These are phyloP conservation scores for Rhynchosporium graminicola DNA, from an alignment of 2,329 filamentous ascomycete genomes.

Conservation along the genomic window DNA sequence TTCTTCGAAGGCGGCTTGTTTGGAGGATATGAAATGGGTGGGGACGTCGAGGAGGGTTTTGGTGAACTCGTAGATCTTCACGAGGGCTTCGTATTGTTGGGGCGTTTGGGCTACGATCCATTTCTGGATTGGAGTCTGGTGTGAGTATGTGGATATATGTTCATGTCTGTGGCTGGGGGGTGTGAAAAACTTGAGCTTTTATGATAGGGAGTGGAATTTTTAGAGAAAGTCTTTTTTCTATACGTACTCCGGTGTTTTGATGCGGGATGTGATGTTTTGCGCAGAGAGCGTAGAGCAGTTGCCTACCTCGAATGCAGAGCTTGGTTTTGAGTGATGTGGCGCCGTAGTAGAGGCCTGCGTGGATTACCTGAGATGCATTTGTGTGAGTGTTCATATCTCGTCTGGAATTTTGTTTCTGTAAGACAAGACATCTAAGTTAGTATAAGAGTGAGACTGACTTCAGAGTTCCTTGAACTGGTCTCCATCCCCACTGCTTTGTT, in stretches of 20 bases:
- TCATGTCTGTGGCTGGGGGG: too few relatives aligned
- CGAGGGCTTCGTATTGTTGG: slow-evolving; percentile 54
- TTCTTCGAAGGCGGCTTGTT: slow-evolving; percentile 66
- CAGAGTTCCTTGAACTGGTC: slow-evolving; percentile 71
- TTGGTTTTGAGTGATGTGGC: slow-evolving; percentile 73
- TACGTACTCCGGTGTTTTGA: slow-evolving; percentile 84
- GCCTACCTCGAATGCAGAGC: slow-evolving; percentile 77
- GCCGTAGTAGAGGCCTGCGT: slow-evolving; percentile 78
- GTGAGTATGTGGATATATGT: too few relatives aligned
- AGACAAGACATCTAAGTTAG: not conserved
- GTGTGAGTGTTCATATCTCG: slow-evolving; percentile 1
- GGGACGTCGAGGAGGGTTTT: slow-evolving; percentile 57
- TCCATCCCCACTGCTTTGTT: slow-evolving; percentile 66
- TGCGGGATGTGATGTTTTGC: slow-evolving; percentile 65
- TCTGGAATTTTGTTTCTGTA: not conserved
- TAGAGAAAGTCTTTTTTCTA: slow-evolving; percentile 61
- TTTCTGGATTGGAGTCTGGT: slow-evolving; percentile 49
- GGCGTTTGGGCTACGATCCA: slow-evolving; percentile 91
- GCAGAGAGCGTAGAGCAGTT: slow-evolving; percentile 80
- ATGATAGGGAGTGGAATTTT: slow-evolving; percentile 44
- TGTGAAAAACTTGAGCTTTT: too few relatives aligned
- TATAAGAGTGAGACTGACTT: slow-evolving; percentile 43
- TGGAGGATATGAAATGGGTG: slow-evolving; percentile 64
- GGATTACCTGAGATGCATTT: slow-evolving; percentile 73
- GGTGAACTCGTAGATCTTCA: slow-evolving; percentile 52